A percentile compares a stretch with the other conserved stretches of the same genome.
phyloP scores from a whole-genome alignment of 2,329 filamentous ascomycete species.

The Pseudogymnoascus sp. region DNA sequence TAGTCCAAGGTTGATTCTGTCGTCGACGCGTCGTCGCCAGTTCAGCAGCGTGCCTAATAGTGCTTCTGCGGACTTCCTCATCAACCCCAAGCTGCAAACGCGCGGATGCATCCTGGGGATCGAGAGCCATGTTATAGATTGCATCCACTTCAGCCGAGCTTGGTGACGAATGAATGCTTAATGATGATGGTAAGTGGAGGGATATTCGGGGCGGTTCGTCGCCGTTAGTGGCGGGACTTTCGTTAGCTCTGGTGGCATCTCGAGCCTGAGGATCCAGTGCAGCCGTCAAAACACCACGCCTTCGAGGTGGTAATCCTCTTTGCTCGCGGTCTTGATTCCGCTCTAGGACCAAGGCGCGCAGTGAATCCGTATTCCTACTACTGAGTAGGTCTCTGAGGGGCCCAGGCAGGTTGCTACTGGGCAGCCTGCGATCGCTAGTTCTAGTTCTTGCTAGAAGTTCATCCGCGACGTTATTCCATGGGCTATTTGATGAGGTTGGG shows the following conservation, averaged over 20 bases:
- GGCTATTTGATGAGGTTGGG: constrained; percentile 11
- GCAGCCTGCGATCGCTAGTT: constrained; percentile 19
- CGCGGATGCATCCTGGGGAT: constrained; percentile 21
- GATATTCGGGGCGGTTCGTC: neutral
- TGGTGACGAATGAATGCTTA: constrained; percentile 24
- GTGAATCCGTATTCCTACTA: constrained; percentile 25
- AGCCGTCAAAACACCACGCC: constrained; percentile 21
- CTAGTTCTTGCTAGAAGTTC: constrained; percentile 15
- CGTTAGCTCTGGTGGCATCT: constrained; percentile 17
- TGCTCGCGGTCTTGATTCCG: constrained; percentile 30
- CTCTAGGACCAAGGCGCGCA: constrained; percentile 29
- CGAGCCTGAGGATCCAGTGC: constrained; percentile 17
- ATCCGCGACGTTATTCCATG: constrained; percentile 12
- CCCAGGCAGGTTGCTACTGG: constrained; percentile 21
- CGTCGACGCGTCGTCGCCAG: neutral
- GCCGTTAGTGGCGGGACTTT: constrained; percentile 11
- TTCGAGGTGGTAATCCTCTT: constrained; percentile 22
- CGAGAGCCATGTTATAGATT: constrained; percentile 33
- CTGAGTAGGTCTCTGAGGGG: constrained; percentile 28
- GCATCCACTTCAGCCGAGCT: constrained; percentile 37
- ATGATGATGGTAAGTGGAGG: constrained; percentile 22
- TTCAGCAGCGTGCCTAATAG: constrained; percentile 8
- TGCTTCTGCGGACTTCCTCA: constrained; percentile 28
- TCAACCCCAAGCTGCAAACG: constrained; percentile 24
- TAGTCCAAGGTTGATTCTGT: constrained; percentile 17